Conservation (phyloP, 2,329 filamentous ascomycete species). For the Helminthosporium solani region DNA sequence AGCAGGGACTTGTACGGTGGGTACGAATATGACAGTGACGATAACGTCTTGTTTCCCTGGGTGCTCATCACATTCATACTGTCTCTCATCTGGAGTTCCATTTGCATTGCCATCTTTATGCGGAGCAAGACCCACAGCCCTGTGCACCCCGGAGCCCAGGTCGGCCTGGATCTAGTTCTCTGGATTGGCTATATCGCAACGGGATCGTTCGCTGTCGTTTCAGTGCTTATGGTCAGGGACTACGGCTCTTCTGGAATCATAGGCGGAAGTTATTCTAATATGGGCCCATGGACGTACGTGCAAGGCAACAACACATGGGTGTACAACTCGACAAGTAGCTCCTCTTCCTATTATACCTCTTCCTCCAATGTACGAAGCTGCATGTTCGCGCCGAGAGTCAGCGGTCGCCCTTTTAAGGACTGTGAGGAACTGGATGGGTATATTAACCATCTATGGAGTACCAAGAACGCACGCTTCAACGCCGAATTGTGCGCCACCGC, state of each 20-base stretch:
- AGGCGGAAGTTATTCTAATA: slow-evolving; percentile 1
- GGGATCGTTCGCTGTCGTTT: slow-evolving; percentile 24
- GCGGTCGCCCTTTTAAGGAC: slow-evolving; percentile 12
- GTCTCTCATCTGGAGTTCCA: slow-evolving; percentile 32
- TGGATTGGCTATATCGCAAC: slow-evolving; percentile 36
- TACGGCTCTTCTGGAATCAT: slow-evolving; percentile 26
- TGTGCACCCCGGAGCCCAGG: slow-evolving; percentile 37
- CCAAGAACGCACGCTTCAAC: slow-evolving; percentile 21
- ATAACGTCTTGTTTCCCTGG: slow-evolving; percentile 19
- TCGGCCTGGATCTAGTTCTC: slow-evolving; percentile 39
- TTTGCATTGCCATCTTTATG: slow-evolving; percentile 29
- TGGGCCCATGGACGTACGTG: slow-evolving; percentile 23
- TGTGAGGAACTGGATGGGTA: slow-evolving; percentile 36
- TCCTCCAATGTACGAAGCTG: slow-evolving; percentile 18
- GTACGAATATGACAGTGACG: slow-evolving; percentile 17
- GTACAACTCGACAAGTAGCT: slow-evolving; percentile 17
- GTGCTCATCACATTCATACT: slow-evolving; percentile 31
- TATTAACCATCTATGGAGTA: slow-evolving; percentile 31
- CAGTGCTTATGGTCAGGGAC: slow-evolving; percentile 11
- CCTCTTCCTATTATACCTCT: slow-evolving; percentile 10
- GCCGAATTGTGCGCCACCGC: slow-evolving; percentile 26
- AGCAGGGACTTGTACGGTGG: not conserved
- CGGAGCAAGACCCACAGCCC: slow-evolving; percentile 21
- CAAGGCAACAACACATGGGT: slow-evolving; percentile 36
- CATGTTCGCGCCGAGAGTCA: slow-evolving; percentile 4